Base-by-base conservation (phyloP, 306 rosid genomes). In the Glycine tomentella region DNA sequence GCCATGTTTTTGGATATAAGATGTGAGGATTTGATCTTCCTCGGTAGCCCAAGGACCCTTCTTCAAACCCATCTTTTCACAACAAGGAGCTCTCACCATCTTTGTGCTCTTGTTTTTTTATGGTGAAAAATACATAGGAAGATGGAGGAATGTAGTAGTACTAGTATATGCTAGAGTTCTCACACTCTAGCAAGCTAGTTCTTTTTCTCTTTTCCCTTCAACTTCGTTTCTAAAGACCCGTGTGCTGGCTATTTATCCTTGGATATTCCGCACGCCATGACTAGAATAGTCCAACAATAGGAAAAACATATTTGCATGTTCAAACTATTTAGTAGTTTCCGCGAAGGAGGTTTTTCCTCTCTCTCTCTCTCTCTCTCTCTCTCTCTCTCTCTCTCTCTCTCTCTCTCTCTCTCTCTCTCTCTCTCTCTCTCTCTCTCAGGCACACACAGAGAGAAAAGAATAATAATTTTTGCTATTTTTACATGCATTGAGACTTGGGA, bases 31-130 rank as follows among this genome's bases (percentile, higher is more conserved):
- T 66, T 88, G 87, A 80, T 96, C 98, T 90, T 96, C 99, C 36
- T 96, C 93, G 14, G 89, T 40, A 33, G 93, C 86, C 99, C 99
- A 96, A 15, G 99, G 97, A 68, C 99, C 99, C 69, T 80, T 96
- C 82, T 92, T 96, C 77, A 96, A 46, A 38, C 99, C 99, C 92
- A 88, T 90, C 81, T 96, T 96, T 55, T 92, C 97, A 80, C 99
- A 93, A 88, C 99, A 96, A 80, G 99, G 97, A 87, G 97, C 92
- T 88, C 99, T 87, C 87, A 80, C 99, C 99, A 96, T 95, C 6
- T 80, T 80, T 14, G 33, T 44, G 31, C 31, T 25, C 31, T 57
- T 31, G 17, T 38, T 36, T 56, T 25, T 25, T 7, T 8, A 8
- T 17, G 65, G 8, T 4, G 31, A 17, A 57, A 17, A 57, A 38